Conservation (phyloP, 192 early-diverging fungal genomes). For the Coemansia sp. region DNA sequence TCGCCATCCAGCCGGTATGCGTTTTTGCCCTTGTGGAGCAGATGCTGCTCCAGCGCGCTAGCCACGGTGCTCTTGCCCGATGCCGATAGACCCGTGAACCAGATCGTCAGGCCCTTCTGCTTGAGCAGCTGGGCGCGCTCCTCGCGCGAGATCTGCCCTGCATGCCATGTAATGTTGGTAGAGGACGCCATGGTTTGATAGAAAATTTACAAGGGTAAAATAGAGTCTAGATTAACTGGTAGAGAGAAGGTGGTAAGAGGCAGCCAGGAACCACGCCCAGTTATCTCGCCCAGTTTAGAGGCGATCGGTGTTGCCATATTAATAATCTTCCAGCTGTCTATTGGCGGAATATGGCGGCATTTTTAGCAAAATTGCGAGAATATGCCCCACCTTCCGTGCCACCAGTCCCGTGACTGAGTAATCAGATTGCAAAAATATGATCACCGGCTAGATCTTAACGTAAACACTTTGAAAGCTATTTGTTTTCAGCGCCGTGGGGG, state of each 20-base stretch:
- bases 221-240: neutral
- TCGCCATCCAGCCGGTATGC: constrained; percentile 94
- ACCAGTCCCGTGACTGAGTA: neutral
- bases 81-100: constrained; percentile 95
- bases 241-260: neutral
- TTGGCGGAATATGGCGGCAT: constrained; percentile 22
- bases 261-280: neutral
- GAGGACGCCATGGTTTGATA: neutral
- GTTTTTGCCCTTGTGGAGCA: constrained; percentile 70
- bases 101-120: constrained; percentile 77
- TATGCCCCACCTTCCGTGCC: neutral
- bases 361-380: neutral
- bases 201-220: neutral
- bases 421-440: neutral
- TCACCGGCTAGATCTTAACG: too few relatives aligned
- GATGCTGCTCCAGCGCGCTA: constrained; percentile 83
- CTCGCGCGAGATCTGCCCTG: constrained; percentile 66
- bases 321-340: neutral
- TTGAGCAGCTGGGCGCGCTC: constrained; percentile 71
- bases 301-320: neutral
- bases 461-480: neutral
- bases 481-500: neutral
- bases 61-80: constrained; percentile 93
- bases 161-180: constrained; percentile 92
- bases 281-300: neutral